Evolutionary conservation across 2,329 filamentous ascomycete genomes (phyloP), one percentile per base, ranked within the genome.

Genomic region (Aspergillus felis): DNA sequence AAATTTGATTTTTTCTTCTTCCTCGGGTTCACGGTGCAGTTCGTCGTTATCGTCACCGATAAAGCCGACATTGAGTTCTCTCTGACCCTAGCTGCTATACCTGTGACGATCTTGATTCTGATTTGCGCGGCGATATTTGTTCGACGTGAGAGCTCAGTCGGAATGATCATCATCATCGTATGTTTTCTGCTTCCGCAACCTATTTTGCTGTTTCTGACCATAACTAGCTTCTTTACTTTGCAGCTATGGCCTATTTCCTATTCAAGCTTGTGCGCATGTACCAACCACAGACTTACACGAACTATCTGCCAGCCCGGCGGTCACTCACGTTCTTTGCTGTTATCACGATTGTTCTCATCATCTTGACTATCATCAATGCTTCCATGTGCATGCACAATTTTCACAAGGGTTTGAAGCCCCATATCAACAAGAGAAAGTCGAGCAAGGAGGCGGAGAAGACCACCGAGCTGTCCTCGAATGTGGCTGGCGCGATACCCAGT

Each of bases 1-100:
- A 99, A 99, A 77, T 99, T 99, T 74, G 94, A 99, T 78, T 97
- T 99, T 78, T 99, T 99, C 86, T 97, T 99, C 82, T 99, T 99
- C 82, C 86, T 99, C 52, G 94, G 93, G 55, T 99, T 99, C 75
- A 97, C 94, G 6, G 91, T 99, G 50, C 94, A 99, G 72, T 99
- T 99, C 75, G 84, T 97, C 54, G 93, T 99, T 66, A 89, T 97
- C 58, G 92, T 99, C 58, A 87, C 85, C 48, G 83, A 84, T 62
- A 82, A 81, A 27, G 82, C 83, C 50, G 84, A 88, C 61, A 80
- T 86, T 67, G 94, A 99, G 74, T 91, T 94, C 67, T 89, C 84
- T 55, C 81, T 97, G 53, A 99, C 95, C 7, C 87, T 94, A 50
- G 90, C 88, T 60, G 94, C 93, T 27, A 89, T 99, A 54, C 92